Base-by-base conservation (phyloP, 1,284 basidiomycete genomes). In the Athelia sp. region DNA sequence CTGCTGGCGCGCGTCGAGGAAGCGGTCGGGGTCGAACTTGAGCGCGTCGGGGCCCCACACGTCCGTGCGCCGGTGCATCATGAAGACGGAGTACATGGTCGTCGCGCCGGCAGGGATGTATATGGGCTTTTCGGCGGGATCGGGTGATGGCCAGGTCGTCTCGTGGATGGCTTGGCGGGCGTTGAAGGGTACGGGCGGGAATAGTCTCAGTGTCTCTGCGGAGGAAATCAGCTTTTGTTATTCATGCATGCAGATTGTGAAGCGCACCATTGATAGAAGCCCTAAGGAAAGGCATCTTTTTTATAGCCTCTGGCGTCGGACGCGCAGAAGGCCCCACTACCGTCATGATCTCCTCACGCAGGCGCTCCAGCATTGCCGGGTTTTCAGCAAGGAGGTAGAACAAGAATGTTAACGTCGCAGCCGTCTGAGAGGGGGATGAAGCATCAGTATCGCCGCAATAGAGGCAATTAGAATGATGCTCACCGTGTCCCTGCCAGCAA, bases 161-260 rank as follows among this genome's bases (percentile, higher is more conserved):
- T 59, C 58, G 19, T 58, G 56, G 15, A 58, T 55, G 59, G 45
- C 14, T 14, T 29, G 47, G 18, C 78, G 66, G 19, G 71, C 43
- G 52, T 80, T 76, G 50, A 76, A 74, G 0, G 79, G 79, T 71
- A 83, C 81, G 9, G 79, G 67, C 4, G 84, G 82, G 60, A 78
- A 83, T 17, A 86, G 62, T n/a, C 82, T 69, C 47, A 84, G 62
- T 0, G 78, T 79, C 62, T 85, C 81, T 79, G 53, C 19, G 45
- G 15, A 24, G 40, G 2, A 47, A 45, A 18, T 40, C 4, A 43
- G 32, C 32, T n/a, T n/a, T n/a, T n/a, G n/a, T n/a, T n/a, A n/a
- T n/a, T n/a, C n/a, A n/a, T n/a, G n/a, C n/a, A n/a, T n/a, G n/a
- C n/a, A n/a, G n/a, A n/a, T n/a, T n/a, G n/a, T n/a, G n/a, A 10